A percentile compares a stretch with the other conserved stretches of the same genome.
These are phyloP conservation scores for Zygotorulaspora chibaensis DNA, from an alignment of 805 yeast genomes.

Conservation along the genomic window DNA sequence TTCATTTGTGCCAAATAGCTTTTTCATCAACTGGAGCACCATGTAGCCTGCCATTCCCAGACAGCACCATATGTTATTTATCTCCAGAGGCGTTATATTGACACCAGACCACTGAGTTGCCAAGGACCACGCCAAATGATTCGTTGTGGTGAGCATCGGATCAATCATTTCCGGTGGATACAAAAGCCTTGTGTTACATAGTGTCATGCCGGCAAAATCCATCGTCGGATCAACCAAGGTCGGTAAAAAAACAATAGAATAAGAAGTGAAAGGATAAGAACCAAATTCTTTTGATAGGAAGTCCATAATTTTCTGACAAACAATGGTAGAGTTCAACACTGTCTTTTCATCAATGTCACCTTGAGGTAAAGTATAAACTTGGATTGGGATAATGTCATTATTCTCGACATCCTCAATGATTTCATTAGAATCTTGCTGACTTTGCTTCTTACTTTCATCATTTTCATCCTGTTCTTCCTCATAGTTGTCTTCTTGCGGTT, in stretches of 20 bases:
- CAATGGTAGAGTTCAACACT: constrained; percentile 69
- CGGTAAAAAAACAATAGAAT: constrained; percentile 68
- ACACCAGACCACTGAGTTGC: constrained; percentile 94
- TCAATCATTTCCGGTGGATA: constrained; percentile 76
- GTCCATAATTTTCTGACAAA: constrained; percentile 74
- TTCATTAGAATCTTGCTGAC: constrained; percentile 15
- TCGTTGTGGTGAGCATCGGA: constrained; percentile 68
- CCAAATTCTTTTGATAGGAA: constrained; percentile 85
- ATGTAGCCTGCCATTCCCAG: constrained; percentile 80
- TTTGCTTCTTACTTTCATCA: constrained; percentile 36
- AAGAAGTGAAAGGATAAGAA: constrained; percentile 85
- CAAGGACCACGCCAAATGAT: constrained; percentile 59
- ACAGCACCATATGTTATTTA: constrained; percentile 85
- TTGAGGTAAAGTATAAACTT: constrained; percentile 62
- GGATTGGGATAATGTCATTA: constrained; percentile 47
- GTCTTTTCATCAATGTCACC: constrained; percentile 38
- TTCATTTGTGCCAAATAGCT: constrained; percentile 79
- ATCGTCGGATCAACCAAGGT: constrained; percentile 47
- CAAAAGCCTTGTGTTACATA: constrained; percentile 60
- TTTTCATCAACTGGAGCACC: constrained; percentile 65
- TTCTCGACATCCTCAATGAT: constrained; percentile 37
- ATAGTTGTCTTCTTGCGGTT: constrained; percentile 14
- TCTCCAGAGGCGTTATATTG: constrained; percentile 73
- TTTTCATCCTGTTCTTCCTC: constrained; percentile 37
- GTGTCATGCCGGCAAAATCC: constrained; percentile 55